Evolutionary conservation across 1,284 basidiomycete species (phyloP), one percentile per base, ranked within the genome.

Genomic region (Flammula alnicola): DNA sequence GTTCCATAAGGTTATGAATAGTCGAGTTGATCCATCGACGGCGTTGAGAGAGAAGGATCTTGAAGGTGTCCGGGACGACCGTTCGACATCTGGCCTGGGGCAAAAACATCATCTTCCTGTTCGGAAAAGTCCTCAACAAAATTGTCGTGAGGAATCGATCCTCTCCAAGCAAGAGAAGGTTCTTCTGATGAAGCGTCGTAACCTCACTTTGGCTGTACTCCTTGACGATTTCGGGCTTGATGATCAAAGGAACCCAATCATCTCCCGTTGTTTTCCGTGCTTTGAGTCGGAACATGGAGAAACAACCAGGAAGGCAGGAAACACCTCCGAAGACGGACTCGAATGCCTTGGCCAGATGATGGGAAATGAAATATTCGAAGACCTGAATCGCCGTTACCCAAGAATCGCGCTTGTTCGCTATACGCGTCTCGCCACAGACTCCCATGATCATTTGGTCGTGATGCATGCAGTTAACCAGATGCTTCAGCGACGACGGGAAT

Each of bases 21-120:
- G 97, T 99, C 36, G 95, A 98, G 72, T 98, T 99, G 78, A 99
- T 99, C 97, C 97, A 99, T 57, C 97, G 88, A 22, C 97, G 88
- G 26, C 97, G 91, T 68, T 99, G 97, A 1, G 96, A 99, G 9
- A 99, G 81, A 35, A 99, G 80, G 41, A 99, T 84, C 31, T 78
- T 76, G 74, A 99, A 99, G 0, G 93, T 95, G 66, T 99, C 95
- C 6, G 97, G 97, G 19, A 95, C 97, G 63, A 99, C 84, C 11
- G 97, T 99, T 56, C 94, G 80, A 69, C 97, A 99, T 52, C 85
- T 81, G 3, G 97, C 97, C 70, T 98, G 93, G 0, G 97, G 97
- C 48, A 97, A 83, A 74, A 99, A 99, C 83, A 99, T 93, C 93
- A 99, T 99, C 75, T 98, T 98, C 57, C 97, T 84, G 64, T 95